Base-by-base conservation (phyloP, 2,329 filamentous ascomycete genomes). In the Beauveria brongniartii region DNA sequence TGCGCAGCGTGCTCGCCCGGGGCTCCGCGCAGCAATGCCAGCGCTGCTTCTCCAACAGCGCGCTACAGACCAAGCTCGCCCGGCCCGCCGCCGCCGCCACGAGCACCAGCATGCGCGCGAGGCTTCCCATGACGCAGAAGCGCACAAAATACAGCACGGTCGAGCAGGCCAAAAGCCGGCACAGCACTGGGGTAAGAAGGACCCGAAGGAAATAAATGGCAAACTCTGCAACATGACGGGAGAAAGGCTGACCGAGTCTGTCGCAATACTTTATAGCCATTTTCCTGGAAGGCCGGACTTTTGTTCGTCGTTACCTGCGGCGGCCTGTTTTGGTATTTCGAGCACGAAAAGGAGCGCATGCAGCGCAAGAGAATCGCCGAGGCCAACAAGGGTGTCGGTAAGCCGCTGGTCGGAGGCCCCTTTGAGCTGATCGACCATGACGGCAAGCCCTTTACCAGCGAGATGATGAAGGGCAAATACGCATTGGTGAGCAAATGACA, bases 291-390 rank as follows among this genome's bases (percentile, higher is more conserved):
- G 76, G 89, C 93, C 37, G 93, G 91, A 20, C 67, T 92, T 55
- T 81, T 99, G 65, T 97, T 99, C 78, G 80, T 97, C 65, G 71
- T 82, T 52, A 89, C 92, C 2, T 92, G 90, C 67, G 86, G 78
- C 14, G 88, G 85, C 30, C 81, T 99, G 69, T 86, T 92, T 63
- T 84, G 90, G 75, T 99, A 97, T 74, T 97, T 99, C 75, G 91
- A 92, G 69, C 85, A 87, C 69, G 94, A 99, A 75, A 97, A 97
- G 80, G 85, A 85, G 68, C 88, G 94, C 69, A 88, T 99, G 85
- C 87, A 94, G 72, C 85, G 92, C 64, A 90, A 92, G 78, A 84
- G 92, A 61, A 85, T 97, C 67, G 92, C 92, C 8, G 92, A 97
- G 71, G 89, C 93, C 67, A 89, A 89, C 66, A 99, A 99, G 78